phyloP scores from a whole-genome alignment of 805 yeast species.

The Lipomyces chichibuensis region DNA sequence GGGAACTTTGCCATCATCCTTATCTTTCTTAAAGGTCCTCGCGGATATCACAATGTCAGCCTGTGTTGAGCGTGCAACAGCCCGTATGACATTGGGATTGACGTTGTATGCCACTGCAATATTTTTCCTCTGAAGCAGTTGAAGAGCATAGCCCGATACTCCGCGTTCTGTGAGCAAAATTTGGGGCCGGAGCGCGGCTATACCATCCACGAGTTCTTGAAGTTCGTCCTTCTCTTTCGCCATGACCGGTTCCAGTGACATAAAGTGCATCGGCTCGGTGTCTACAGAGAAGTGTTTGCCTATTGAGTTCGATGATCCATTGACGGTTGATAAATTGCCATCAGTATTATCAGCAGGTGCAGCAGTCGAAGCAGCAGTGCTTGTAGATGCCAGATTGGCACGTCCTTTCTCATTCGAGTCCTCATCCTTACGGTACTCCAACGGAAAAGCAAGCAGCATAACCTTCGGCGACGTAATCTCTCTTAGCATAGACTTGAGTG shows the following conservation, averaged over 20 bases:
- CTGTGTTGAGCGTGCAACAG: slow-evolving; percentile 75
- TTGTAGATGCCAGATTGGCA: not conserved
- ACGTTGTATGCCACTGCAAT: slow-evolving; percentile 80
- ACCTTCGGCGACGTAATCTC: slow-evolving; percentile 69
- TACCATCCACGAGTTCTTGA: slow-evolving; percentile 75
- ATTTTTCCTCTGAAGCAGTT: slow-evolving; percentile 69
- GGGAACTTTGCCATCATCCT: slow-evolving; percentile 11
- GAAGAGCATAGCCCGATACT: slow-evolving; percentile 80
- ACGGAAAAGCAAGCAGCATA: slow-evolving; percentile 81
- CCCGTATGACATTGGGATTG: slow-evolving; percentile 77
- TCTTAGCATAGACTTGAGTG: slow-evolving; percentile 76
- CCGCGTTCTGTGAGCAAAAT: slow-evolving; percentile 76
- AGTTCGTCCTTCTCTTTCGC: slow-evolving; percentile 88
- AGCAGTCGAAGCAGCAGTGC: not conserved
- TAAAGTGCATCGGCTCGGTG: slow-evolving; percentile 52
- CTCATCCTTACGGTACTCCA: slow-evolving; percentile 78
- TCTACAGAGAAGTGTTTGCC: not conserved
- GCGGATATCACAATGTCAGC: slow-evolving; percentile 86
- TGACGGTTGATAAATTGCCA: not conserved
- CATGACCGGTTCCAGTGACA: slow-evolving; percentile 78
- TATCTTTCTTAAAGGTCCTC: slow-evolving; percentile 72
- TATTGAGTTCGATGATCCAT: not conserved
- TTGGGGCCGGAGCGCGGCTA: slow-evolving; percentile 75
- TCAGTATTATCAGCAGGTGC: not conserved
- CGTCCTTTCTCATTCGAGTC: slow-evolving; percentile 44